Percentiles rank a stretch among this genome's conserved stretches.
These are phyloP conservation scores for Thalassiosira mediterranea DNA, from an alignment of 352 stramenopile genomes.

Conservation along the genomic window DNA sequence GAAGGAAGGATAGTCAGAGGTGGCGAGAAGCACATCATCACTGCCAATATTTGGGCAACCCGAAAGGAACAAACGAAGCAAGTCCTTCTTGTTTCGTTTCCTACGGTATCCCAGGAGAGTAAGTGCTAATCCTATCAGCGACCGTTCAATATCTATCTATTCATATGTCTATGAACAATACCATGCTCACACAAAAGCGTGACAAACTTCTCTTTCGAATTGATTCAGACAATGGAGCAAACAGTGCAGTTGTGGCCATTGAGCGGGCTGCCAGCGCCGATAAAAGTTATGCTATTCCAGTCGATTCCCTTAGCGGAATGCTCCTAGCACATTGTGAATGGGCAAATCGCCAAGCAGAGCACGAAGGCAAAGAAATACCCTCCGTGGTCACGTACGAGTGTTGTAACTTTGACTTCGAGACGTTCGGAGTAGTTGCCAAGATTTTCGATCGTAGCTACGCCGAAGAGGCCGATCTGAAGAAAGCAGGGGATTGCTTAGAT, in stretches of 20 bases:
- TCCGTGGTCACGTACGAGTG: conserved; percentile 15
- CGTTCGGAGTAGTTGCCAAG: conserved; percentile 28
- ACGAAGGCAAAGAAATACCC: conserved; percentile 13
- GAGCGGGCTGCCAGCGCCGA: no score
- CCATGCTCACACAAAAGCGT: no score
- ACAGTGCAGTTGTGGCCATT: no score
- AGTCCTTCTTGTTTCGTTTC: conserved; percentile 27
- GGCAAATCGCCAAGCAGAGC: conserved; percentile 16
- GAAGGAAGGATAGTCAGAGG: conserved; percentile 21
- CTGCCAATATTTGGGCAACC: conserved; percentile 22
- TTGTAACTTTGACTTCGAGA: conserved; percentile 15
- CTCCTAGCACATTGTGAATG: no score
- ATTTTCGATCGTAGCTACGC: conserved; percentile 25
- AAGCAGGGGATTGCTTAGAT: neutral
- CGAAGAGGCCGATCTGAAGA: conserved; percentile 11
- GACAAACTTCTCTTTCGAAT: no score
- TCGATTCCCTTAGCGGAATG: no score
- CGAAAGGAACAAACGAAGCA: conserved; percentile 28
- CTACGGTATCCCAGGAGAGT: neutral
- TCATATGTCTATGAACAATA: no score
- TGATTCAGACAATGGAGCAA: no score
- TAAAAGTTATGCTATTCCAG: no score
- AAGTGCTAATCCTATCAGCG: conserved; percentile 14
- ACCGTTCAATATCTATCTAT: no score
- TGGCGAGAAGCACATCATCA: conserved; percentile 42